These are phyloP conservation scores for Penicillium hesseltinei DNA, from an alignment of 2,329 filamentous ascomycete genomes.

Conservation along the genomic window DNA sequence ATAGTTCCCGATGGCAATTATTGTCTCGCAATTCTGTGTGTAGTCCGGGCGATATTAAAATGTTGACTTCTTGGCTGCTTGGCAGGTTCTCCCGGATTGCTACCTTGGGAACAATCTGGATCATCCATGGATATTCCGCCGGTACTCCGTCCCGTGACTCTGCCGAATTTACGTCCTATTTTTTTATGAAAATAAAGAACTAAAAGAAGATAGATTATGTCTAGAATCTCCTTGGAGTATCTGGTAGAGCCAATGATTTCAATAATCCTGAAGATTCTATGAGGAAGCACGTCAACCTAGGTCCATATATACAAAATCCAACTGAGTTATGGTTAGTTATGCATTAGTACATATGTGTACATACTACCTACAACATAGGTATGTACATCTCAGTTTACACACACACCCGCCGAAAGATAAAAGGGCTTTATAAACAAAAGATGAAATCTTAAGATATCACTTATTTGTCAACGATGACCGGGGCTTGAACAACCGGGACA, in stretches of 20 bases:
- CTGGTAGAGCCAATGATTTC: background rate
- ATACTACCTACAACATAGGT: no score
- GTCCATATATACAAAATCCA: background rate
- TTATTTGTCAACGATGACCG: constrained; percentile 3
- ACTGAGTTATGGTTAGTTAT: background rate
- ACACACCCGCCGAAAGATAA: background rate
- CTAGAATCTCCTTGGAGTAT: background rate
- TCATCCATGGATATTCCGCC: background rate
- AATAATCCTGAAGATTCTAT: background rate
- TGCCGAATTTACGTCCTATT: no score
- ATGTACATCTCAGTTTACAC: background rate
- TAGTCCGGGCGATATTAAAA: background rate
- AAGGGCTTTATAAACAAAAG: background rate
- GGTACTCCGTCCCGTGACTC: background rate
- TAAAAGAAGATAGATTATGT: background rate
- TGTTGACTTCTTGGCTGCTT: background rate
- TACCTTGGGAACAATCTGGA: background rate
- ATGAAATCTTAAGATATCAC: background rate
- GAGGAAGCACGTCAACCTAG: background rate
- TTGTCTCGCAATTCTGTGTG: background rate
- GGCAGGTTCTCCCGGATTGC: background rate
- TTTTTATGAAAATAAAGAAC: background rate
- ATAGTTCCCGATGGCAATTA: background rate
- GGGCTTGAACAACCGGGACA: background rate
- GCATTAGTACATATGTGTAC: background rate